These are phyloP conservation scores for Daldinia sp. DNA, from an alignment of 2,329 filamentous ascomycete genomes.

Conservation along the genomic window DNA sequence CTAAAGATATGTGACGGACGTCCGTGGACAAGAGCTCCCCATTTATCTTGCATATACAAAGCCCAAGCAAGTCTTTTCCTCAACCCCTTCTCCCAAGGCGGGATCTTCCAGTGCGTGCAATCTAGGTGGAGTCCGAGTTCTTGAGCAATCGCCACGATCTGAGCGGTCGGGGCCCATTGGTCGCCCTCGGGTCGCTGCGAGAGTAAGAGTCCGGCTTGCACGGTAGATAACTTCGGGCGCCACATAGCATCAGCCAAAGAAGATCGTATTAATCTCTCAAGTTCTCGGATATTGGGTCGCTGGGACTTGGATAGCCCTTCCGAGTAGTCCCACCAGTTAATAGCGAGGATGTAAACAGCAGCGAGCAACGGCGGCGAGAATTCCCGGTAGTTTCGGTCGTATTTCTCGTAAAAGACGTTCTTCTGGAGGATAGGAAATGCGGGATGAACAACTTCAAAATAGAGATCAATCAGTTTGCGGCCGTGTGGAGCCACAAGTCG, in stretches of 20 bases:
- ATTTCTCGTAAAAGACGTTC: constrained; percentile 81
- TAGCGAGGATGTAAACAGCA: constrained; percentile 84
- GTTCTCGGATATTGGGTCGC: constrained; percentile 76
- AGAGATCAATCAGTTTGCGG: constrained; percentile 80
- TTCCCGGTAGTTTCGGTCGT: constrained; percentile 77
- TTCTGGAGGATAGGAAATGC: constrained; percentile 87
- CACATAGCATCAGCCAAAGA: constrained; percentile 82
- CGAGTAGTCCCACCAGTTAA: constrained; percentile 88
- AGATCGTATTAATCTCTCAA: constrained; percentile 79
- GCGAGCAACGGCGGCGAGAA: constrained; percentile 83
- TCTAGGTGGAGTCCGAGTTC: constrained; percentile 91
- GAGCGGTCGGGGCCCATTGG: constrained; percentile 86
- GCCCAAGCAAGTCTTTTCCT: constrained; percentile 91
- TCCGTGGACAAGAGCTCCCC: constrained; percentile 80
- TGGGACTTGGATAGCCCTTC: constrained; percentile 72
- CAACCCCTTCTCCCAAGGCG: constrained; percentile 86
- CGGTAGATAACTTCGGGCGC: constrained; percentile 82
- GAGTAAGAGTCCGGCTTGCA: constrained; percentile 81
- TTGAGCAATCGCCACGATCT: constrained; percentile 87
- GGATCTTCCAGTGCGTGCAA: constrained; percentile 88
- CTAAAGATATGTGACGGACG: constrained; percentile 73
- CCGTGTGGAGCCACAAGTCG: constrained; percentile 81
- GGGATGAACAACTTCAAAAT: constrained; percentile 84
- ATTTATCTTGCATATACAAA: constrained; percentile 93
- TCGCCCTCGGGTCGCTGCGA: constrained; percentile 81